These are phyloP conservation scores for Tulasnella sp. DNA, from an alignment of 768 basidiomycete genomes.

Conservation along the genomic window DNA sequence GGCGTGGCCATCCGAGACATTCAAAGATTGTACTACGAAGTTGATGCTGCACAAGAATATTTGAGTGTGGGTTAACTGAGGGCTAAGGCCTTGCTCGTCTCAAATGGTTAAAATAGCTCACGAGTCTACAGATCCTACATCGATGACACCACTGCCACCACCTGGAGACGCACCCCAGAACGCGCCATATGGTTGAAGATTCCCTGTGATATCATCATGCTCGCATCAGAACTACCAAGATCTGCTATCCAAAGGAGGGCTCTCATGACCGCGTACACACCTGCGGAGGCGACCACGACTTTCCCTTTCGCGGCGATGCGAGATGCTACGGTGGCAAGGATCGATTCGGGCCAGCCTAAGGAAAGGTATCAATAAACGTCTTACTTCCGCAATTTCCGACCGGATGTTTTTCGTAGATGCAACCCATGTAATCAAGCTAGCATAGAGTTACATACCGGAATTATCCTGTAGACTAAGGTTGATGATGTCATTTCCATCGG, in stretches of 20 bases:
- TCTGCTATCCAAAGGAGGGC: too few relatives aligned
- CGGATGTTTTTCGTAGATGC: background rate
- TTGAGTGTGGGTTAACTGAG: too few relatives aligned
- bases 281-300: constrained; percentile 35
- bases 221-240: background rate
- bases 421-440: background rate
- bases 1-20: constrained; percentile 20
- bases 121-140: constrained; percentile 24
- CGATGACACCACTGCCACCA: constrained; percentile 25
- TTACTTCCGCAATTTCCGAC: too few relatives aligned
- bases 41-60: background rate
- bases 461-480: background rate
- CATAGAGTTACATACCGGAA: background rate
- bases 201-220: constrained; percentile 24
- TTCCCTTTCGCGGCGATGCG: constrained; percentile 46
- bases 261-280: background rate
- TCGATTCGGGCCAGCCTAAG: constrained; percentile 50
- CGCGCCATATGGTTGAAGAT: constrained; percentile 27
- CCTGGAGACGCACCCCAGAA: constrained; percentile 28
- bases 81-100: too few relatives aligned
- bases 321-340: constrained; percentile 44
- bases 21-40: background rate
- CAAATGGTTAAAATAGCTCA: background rate
- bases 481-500: constrained; percentile 13
- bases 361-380: background rate